Conservation (phyloP, 2,329 filamentous ascomycete species). For the Phymatotrichopsis omnivora region DNA sequence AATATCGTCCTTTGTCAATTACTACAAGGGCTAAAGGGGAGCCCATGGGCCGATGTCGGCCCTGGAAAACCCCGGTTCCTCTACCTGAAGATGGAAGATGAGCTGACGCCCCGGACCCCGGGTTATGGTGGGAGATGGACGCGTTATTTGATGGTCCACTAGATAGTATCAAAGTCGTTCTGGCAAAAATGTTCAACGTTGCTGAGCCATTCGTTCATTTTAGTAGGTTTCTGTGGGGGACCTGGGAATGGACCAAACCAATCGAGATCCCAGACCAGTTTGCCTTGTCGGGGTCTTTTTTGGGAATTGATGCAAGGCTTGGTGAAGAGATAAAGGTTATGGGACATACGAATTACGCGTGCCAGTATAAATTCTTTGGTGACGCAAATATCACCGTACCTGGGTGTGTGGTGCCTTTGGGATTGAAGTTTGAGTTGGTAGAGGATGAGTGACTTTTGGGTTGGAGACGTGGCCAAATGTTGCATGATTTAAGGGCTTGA, state of each 20-base stretch:
- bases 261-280: conserved; percentile 10
- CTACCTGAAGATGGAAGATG: neutral
- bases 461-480: conserved; percentile 17
- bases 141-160: conserved; percentile 11
- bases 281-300: conserved; percentile 8
- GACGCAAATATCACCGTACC: conserved; percentile 10
- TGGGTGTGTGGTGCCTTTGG: conserved; percentile 16
- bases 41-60: conserved; percentile 14
- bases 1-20: conserved; percentile 9
- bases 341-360: conserved; percentile 9
- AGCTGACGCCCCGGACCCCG: too few species aligned
- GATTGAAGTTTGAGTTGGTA: conserved; percentile 9
- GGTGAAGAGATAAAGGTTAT: conserved; percentile 1
- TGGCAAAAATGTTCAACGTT: conserved; percentile 16
- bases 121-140: conserved; percentile 15
- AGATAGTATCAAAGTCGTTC: neutral
- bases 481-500: conserved; percentile 20
- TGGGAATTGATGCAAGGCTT: conserved; percentile 5
- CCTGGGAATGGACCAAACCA: conserved; percentile 15
- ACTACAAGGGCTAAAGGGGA: conserved; percentile 7
- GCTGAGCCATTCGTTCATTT: conserved; percentile 3
- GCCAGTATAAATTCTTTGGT: conserved; percentile 13
- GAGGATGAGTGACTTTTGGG: conserved; percentile 13
- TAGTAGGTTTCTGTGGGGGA: conserved; percentile 8
- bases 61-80: conserved; percentile 11